Conservation (phyloP, 2,329 filamentous ascomycete genomes). For the Apiospora kogelbergensis region DNA sequence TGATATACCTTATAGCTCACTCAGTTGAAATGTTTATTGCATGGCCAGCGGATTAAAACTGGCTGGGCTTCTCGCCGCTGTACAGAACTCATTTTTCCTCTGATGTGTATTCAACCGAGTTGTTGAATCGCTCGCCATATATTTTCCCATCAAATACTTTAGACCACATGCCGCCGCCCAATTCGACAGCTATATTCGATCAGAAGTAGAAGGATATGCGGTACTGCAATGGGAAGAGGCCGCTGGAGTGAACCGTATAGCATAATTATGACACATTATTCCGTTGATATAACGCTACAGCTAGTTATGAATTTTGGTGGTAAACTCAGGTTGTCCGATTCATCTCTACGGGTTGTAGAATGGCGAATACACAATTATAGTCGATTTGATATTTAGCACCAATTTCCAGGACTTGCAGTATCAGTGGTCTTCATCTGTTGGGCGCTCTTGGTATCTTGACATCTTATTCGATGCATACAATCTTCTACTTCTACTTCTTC, state of each 20-base stretch:
- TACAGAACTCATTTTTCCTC: neutral
- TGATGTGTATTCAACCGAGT: neutral
- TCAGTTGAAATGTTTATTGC: neutral
- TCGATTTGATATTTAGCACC: neutral
- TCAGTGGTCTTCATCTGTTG: neutral
- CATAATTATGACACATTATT: no score
- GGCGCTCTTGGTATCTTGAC: neutral
- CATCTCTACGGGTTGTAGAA: no score
- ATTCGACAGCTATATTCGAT: no score
- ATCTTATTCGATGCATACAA: neutral
- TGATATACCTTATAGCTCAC: conserved; percentile 6
- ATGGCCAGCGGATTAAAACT: neutral
- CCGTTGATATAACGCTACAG: no score
- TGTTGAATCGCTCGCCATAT: neutral
- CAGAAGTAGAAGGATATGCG: no score
- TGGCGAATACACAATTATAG: no score
- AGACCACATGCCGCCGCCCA: no score
- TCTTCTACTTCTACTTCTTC: neutral
- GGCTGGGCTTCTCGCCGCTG: neutral
- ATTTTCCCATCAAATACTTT: neutral
- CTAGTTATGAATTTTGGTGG: no score
- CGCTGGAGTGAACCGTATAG: no score
- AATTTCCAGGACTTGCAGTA: neutral
- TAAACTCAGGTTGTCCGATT: no score
- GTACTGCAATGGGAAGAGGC: no score